phyloP scores from a whole-genome alignment of 148 eudicot species.

The Suaeda aralocaspica region DNA sequence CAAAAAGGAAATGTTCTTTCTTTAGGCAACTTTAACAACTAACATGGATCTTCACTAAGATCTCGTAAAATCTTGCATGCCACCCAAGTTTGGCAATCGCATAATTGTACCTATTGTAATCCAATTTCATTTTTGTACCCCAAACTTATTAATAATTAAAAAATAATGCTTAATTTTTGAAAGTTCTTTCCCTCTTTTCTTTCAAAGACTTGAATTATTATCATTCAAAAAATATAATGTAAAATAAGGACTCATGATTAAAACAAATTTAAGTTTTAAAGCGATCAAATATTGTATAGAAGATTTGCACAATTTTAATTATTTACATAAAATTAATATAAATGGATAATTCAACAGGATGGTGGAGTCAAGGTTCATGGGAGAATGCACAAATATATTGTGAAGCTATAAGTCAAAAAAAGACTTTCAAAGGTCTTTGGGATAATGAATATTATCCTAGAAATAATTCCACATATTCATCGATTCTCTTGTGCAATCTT shows the following conservation, averaged over 20 bases:
- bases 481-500: slow-evolving; percentile 4
- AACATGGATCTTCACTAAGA: neutral
- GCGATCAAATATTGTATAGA: neutral
- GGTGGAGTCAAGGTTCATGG: slow-evolving; percentile 14
- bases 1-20: neutral
- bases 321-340: neutral
- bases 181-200: neutral
- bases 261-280: too few species aligned
- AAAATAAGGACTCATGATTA: too few species aligned
- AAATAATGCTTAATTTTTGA: neutral
- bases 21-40: neutral
- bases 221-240: too few species aligned
- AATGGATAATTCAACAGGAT: neutral
- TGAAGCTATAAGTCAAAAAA: neutral
- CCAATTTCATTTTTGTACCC: neutral
- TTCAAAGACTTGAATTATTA: neutral
- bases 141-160: neutral
- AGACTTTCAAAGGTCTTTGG: slow-evolving; percentile 1
- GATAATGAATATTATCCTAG: neutral
- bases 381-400: neutral
- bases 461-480: neutral
- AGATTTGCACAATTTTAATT: neutral
- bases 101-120: neutral
- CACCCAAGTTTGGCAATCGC: neutral
- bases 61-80: neutral